These are phyloP conservation scores for Pezizomycotina sp. DNA, from an alignment of 2,329 filamentous ascomycete species.

Conservation along the genomic window DNA sequence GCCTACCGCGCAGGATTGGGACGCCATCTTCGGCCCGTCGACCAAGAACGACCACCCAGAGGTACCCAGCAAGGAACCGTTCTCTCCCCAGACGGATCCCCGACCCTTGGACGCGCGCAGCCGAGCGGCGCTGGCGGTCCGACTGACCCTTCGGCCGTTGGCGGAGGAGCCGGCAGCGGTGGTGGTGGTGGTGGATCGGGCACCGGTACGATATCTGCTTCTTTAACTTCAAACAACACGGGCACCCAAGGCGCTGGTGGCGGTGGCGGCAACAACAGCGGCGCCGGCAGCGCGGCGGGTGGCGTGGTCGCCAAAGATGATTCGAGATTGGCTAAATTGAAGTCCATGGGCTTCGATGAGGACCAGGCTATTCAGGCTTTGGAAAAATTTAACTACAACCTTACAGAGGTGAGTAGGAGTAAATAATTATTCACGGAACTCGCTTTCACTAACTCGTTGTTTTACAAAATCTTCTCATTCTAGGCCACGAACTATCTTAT, in stretches of 20 bases:
- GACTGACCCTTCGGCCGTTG: slow-evolving; percentile 22
- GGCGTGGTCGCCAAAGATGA: slow-evolving; percentile 42
- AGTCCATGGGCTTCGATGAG: slow-evolving; percentile 72
- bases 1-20: slow-evolving; percentile 98
- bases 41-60: slow-evolving; percentile 21
- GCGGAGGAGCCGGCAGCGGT: slow-evolving; percentile 1
- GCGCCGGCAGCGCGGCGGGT: slow-evolving; percentile 6
- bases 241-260: slow-evolving; percentile 8
- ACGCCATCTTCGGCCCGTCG: slow-evolving; percentile 61
- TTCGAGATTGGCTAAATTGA: slow-evolving; percentile 75
- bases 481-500: slow-evolving; percentile 18
- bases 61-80: slow-evolving; percentile 22
- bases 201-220: too few species aligned
- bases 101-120: slow-evolving; percentile 23
- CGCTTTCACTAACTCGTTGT: background rate
- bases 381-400: slow-evolving; percentile 90
- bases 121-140: slow-evolving; percentile 21
- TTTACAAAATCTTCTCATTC: slow-evolving; percentile 7
- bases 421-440: background rate
- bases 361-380: slow-evolving; percentile 58
- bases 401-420: slow-evolving; percentile 61
- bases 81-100: slow-evolving; percentile 23
- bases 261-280: slow-evolving; percentile 6
- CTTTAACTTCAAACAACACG: background rate
- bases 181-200: slow-evolving; percentile 1